Evolutionary conservation across 441 rosid species (phyloP).

Genomic region (Croton laevigatus): DNA sequence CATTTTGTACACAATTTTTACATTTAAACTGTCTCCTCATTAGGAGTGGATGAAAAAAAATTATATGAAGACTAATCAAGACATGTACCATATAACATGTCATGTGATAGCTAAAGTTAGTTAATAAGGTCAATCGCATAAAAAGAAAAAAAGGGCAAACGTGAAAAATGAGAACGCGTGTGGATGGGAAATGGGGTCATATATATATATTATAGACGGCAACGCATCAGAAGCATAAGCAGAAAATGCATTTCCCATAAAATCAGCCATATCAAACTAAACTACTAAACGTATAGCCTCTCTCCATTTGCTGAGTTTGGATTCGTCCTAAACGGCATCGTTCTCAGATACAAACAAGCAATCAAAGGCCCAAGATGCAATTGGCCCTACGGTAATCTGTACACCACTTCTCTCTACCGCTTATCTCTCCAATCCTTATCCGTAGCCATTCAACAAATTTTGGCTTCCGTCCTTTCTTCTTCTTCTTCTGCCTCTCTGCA

Average conservation of each 20-base stretch:
- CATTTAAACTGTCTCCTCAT: no score
- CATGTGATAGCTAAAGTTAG: no score
- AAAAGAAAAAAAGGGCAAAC: constrained; percentile 1
- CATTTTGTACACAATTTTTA: no score
- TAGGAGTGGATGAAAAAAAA: no score
- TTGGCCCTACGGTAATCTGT: constrained; percentile 51
- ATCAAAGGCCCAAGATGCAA: not conserved
- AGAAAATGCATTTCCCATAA: not conserved
- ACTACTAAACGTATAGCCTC: not conserved
- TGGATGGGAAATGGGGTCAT: not conserved
- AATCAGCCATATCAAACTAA: not conserved
- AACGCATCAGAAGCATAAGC: not conserved
- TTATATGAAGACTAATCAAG: no score
- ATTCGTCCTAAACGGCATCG: not conserved
- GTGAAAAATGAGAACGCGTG: constrained; percentile 30
- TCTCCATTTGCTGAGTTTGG: not conserved
- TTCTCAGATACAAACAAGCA: not conserved
- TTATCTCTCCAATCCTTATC: constrained; percentile 48
- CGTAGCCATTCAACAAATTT: not conserved
- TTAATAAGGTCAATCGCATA: no score
- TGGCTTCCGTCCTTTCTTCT: not conserved
- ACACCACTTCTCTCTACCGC: constrained; percentile 37
- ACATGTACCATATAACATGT: no score
- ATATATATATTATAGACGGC: not conserved
- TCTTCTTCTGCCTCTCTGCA: constrained; percentile 14